phyloP scores from a whole-genome alignment of 768 basidiomycete genomes.

The Cystobasidiopsis lactophilus region DNA sequence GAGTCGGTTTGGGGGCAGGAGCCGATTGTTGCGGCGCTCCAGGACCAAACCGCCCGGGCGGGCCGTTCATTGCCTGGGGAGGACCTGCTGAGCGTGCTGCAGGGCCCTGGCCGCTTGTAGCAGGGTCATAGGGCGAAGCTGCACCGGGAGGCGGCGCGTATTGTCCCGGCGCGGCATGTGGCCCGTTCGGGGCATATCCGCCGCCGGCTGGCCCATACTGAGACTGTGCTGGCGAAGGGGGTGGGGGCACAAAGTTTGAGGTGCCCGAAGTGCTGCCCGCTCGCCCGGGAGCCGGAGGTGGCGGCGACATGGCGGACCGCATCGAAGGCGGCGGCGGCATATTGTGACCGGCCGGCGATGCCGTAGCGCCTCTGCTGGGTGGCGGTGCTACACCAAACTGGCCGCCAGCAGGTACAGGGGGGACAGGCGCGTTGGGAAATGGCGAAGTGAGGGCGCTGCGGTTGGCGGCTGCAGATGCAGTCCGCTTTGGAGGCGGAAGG shows the following conservation, averaged over 20 bases:
- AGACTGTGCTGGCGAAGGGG: not conserved
- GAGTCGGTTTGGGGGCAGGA: conserved; percentile 27
- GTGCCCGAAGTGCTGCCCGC: too few species aligned
- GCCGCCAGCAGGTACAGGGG: not conserved
- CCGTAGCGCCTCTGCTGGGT: conserved; percentile 5
- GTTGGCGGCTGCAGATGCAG: conserved; percentile 7
- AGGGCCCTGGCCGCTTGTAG: too few species aligned
- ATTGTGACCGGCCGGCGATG: conserved; percentile 1
- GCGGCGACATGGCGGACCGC: not conserved
- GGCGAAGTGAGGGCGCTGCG: conserved; percentile 61
- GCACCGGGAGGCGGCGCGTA: too few species aligned
- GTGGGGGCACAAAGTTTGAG: too few species aligned
- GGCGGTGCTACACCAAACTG: conserved; percentile 7
- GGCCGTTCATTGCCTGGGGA: too few species aligned
- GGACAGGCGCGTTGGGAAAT: conserved; percentile 43
- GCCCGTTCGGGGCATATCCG: not conserved
- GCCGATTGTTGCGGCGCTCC: conserved; percentile 21
- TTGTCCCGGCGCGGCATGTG: not conserved
- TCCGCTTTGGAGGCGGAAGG: not conserved
- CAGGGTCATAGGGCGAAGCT: too few species aligned
- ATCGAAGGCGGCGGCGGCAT: conserved; percentile 10
- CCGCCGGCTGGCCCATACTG: not conserved
- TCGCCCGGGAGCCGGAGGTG: not conserved
- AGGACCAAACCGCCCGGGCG: conserved; percentile 5
- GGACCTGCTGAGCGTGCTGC: too few species aligned